Percentiles rank a stretch among this genome's conserved stretches.
Evolutionary conservation across 257 asterid species (phyloP).

Genomic region (Nicotiana knightiana): DNA sequence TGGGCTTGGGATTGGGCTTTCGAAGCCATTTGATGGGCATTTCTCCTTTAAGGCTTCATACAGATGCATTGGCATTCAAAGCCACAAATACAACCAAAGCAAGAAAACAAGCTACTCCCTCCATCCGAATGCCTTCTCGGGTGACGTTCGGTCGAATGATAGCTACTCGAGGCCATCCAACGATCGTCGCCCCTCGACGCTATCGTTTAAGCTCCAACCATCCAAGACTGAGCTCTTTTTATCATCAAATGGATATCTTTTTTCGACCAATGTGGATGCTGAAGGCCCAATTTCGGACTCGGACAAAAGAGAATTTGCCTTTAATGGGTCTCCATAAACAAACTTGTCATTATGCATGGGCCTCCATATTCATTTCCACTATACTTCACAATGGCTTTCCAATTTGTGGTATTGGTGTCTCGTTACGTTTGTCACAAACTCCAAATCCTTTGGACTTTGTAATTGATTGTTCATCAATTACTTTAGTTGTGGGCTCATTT

Average conservation of each 20-base stretch:
- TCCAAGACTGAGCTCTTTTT: constrained; percentile 58
- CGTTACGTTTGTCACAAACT: not conserved
- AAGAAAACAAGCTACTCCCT: constrained; percentile 36
- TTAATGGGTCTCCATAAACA: constrained; percentile 30
- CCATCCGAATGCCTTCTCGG: constrained; percentile 13
- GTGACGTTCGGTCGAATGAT: constrained; percentile 17
- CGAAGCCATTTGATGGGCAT: constrained; percentile 24
- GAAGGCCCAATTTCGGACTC: constrained; percentile 74
- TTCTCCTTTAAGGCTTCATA: constrained; percentile 30
- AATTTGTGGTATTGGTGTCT: constrained; percentile 3
- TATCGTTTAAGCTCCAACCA: constrained; percentile 64
- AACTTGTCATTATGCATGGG: constrained; percentile 20
- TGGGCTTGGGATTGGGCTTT: no score
- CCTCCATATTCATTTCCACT: constrained; percentile 22
- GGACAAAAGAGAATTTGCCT: constrained; percentile 39
- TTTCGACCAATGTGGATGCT: constrained; percentile 45
- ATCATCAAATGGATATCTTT: constrained; percentile 30
- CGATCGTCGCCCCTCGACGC: constrained; percentile 52
- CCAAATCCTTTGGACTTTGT: not conserved
- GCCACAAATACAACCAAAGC: constrained; percentile 53
- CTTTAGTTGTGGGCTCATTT: constrained; percentile 3
- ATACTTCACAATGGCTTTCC: constrained; percentile 23
- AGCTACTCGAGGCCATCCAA: constrained; percentile 30
- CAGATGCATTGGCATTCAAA: constrained; percentile 48
- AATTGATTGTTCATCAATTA: constrained; percentile 26